Percentiles rank a stretch among this genome's conserved stretches.
phyloP scores from a whole-genome alignment of 495 filamentous ascomycete genomes.

The Podospora australis region DNA sequence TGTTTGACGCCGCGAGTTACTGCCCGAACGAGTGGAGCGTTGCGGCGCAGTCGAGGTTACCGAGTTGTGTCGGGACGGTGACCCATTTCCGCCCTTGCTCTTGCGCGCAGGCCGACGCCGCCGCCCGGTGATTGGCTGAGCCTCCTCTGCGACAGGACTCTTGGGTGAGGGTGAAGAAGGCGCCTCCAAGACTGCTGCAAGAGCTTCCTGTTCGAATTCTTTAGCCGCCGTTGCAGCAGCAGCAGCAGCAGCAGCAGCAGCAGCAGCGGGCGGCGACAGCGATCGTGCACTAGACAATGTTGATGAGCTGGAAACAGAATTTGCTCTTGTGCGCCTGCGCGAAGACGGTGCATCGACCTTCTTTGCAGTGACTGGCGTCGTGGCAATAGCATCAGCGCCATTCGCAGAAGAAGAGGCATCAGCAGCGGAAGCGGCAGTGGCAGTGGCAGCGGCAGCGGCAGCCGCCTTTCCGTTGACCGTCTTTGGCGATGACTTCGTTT shows the following conservation, averaged over 20 bases:
- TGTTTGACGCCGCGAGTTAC: conserved; percentile 11
- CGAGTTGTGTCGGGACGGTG: conserved; percentile 22
- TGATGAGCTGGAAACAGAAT: conserved; percentile 25
- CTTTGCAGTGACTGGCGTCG: too few relatives aligned
- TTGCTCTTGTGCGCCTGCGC: conserved; percentile 15
- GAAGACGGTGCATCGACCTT: too few relatives aligned
- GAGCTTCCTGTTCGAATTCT: conserved; percentile 5
- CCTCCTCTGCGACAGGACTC: conserved; percentile 17
- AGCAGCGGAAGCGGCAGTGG: too few relatives aligned
- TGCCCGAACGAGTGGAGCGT: background rate
- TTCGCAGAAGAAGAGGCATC: too few relatives aligned
- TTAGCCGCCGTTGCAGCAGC: background rate
- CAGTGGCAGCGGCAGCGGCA: too few relatives aligned
- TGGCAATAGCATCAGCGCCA: too few relatives aligned
- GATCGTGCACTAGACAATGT: conserved; percentile 30
- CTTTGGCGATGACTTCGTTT: too few relatives aligned
- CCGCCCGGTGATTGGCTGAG: conserved; percentile 24
- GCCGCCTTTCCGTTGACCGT: conserved; percentile 18
- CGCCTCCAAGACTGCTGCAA: conserved; percentile 12
- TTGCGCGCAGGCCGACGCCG: conserved; percentile 26
- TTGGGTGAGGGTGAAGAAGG: conserved; percentile 22
- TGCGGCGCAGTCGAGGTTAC: conserved; percentile 7
- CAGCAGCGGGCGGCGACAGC: conserved; percentile 18
- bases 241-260: background rate
- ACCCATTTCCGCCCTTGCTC: conserved; percentile 34